Percentiles rank a stretch among this genome's conserved stretches.
These are phyloP conservation scores for Mycena venus DNA, from an alignment of 768 basidiomycete species.

Conservation along the genomic window DNA sequence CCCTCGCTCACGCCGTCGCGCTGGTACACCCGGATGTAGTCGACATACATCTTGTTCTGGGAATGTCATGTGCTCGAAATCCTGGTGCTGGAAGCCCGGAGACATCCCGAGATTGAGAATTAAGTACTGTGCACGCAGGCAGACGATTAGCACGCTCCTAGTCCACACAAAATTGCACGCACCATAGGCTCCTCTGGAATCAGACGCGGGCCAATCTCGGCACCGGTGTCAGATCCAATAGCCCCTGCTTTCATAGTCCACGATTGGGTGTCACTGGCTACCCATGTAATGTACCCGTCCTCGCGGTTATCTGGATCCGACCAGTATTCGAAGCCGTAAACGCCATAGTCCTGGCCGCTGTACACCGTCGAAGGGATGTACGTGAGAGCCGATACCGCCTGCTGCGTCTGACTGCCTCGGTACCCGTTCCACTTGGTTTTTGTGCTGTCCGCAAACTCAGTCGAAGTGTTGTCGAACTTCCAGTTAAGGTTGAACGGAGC, in stretches of 20 bases:
- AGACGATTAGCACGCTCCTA: constrained; percentile 2
- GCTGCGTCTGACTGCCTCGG: constrained; percentile 78
- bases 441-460: constrained; percentile 64
- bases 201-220: constrained; percentile 73
- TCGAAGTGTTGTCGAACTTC: constrained; percentile 65
- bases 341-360: constrained; percentile 63
- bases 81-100: constrained; percentile 78
- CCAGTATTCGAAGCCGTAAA: constrained; percentile 88
- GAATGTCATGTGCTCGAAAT: constrained; percentile 80
- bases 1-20: constrained; percentile 76
- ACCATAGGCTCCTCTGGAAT: constrained; percentile 97
- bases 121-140: constrained; percentile 65
- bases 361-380: constrained; percentile 70
- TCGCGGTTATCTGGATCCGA: constrained; percentile 74
- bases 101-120: constrained; percentile 91
- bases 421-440: constrained; percentile 75
- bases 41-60: constrained; percentile 87
- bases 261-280: constrained; percentile 69
- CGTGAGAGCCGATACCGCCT: constrained; percentile 79
- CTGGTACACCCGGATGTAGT: constrained; percentile 95
- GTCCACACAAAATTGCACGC: constrained; percentile 38
- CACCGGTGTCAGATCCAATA: constrained; percentile 73
- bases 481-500: constrained; percentile 86
- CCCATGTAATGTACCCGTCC: constrained; percentile 91
- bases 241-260: constrained; percentile 81